Evolutionary conservation across 352 stramenopile genomes (phyloP).

Genomic region (Globisporangium paddicum): DNA sequence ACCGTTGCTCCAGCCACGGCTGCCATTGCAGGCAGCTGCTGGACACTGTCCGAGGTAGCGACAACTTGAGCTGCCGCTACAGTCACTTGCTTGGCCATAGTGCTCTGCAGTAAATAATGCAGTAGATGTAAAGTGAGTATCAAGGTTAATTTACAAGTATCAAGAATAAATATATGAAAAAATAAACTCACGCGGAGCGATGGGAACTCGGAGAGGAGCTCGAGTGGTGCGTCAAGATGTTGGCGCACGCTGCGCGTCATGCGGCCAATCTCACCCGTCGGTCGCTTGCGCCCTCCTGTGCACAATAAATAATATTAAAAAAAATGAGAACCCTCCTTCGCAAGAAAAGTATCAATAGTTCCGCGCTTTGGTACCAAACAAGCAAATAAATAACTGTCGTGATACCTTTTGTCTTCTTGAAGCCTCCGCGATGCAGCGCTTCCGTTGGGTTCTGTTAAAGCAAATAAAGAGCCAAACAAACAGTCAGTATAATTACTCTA

Average conservation of each 20-base stretch:
- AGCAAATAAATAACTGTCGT: no score
- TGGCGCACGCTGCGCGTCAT: constrained; percentile 80
- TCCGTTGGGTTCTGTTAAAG: constrained; percentile 44
- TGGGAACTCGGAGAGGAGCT: constrained; percentile 63
- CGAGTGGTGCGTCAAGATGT: constrained; percentile 65
- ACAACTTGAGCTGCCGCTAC: constrained; percentile 14
- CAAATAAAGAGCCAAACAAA: background rate
- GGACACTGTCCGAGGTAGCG: background rate
- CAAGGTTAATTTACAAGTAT: background rate
- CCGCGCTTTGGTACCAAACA: background rate
- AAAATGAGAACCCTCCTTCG: background rate
- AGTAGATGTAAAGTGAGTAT: background rate
- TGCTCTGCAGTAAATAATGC: constrained; percentile 12
- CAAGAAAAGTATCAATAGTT: background rate
- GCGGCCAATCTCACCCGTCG: constrained; percentile 45
- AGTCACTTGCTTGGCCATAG: constrained; percentile 20
- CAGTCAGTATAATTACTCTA: background rate
- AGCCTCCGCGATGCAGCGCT: constrained; percentile 52
- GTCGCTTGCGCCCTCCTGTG: constrained; percentile 53
- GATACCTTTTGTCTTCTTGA: constrained; percentile 73
- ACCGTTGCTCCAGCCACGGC: background rate
- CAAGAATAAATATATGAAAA: background rate
- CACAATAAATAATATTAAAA: background rate
- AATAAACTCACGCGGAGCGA: constrained; percentile 33
- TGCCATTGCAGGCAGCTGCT: background rate